Conservation (phyloP, 345 rosid genomes). For the Eucalyptus guilfoylei region DNA sequence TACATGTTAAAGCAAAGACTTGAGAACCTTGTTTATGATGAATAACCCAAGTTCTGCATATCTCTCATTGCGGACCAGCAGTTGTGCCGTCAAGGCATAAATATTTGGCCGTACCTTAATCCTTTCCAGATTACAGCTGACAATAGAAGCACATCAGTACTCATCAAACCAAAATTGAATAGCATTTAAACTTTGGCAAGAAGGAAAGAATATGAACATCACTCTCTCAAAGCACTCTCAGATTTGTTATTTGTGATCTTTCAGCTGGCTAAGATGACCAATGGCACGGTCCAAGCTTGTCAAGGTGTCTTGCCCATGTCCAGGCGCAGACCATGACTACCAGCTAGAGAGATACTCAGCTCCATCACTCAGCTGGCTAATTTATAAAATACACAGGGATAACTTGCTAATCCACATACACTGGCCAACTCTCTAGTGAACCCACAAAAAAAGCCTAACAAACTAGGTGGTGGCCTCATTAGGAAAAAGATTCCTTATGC, state of each 20-base stretch:
- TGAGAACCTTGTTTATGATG: constrained; percentile 66
- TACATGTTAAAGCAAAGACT: not conserved
- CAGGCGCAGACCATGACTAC: not conserved
- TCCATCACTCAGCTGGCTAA: not conserved
- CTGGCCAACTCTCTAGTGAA: not conserved
- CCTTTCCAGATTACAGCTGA: constrained; percentile 71
- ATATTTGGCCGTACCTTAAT: constrained; percentile 66
- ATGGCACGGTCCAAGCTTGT: not conserved
- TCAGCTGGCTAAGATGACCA: not conserved
- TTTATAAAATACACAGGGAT: not conserved
- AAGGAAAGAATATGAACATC: not conserved
- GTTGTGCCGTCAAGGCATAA: constrained; percentile 61
- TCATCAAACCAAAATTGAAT: not conserved
- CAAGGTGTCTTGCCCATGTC: not conserved
- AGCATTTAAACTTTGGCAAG: not conserved
- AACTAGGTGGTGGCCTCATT: not conserved
- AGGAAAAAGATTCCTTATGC: not conserved
- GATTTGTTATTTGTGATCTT: not conserved
- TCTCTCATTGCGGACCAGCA: constrained; percentile 54
- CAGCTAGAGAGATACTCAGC: not conserved
- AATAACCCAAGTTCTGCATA: constrained; percentile 69
- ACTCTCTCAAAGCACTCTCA: not conserved
- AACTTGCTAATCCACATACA: not conserved
- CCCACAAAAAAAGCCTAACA: not conserved
- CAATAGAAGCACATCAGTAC: constrained; percentile 1